These are phyloP conservation scores for Lachancea quebecensis DNA, from an alignment of 805 yeast species.

Conservation along the genomic window DNA sequence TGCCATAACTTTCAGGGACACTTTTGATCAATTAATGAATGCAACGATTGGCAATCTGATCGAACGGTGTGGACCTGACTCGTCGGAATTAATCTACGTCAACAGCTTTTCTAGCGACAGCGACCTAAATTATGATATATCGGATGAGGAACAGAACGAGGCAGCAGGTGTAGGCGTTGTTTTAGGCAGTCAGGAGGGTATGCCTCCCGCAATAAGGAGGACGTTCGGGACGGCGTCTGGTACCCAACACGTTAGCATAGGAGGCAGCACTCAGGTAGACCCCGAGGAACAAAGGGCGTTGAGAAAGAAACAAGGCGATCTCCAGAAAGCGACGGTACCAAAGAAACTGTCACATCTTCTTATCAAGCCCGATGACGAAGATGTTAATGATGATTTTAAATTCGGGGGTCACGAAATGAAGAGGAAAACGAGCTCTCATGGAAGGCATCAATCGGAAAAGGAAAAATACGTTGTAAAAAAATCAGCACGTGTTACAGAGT, in stretches of 20 bases:
- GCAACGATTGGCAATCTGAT: constrained; percentile 58
- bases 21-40: constrained; percentile 59
- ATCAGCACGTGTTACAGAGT: constrained; percentile 24
- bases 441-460: neutral
- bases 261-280: constrained; percentile 34
- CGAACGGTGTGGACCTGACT: constrained; percentile 57
- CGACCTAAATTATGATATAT: constrained; percentile 1
- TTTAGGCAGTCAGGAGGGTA: constrained; percentile 30
- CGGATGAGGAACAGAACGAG: neutral
- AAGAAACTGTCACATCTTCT: constrained; percentile 46
- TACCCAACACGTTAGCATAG: constrained; percentile 31
- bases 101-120: constrained; percentile 2
- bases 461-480: constrained; percentile 27
- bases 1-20: constrained; percentile 56
- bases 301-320: constrained; percentile 41
- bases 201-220: constrained; percentile 55
- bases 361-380: constrained; percentile 29
- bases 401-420: constrained; percentile 1
- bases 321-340: constrained; percentile 48
- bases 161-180: neutral
- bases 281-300: constrained; percentile 43
- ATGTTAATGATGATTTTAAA: constrained; percentile 12
- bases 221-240: constrained; percentile 31
- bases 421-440: neutral
- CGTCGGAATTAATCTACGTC: constrained; percentile 45